Percentiles rank a stretch among this genome's conserved stretches.
Conservation (phyloP, 108 stramenopile species). For the Cyclotella baltica region DNA sequence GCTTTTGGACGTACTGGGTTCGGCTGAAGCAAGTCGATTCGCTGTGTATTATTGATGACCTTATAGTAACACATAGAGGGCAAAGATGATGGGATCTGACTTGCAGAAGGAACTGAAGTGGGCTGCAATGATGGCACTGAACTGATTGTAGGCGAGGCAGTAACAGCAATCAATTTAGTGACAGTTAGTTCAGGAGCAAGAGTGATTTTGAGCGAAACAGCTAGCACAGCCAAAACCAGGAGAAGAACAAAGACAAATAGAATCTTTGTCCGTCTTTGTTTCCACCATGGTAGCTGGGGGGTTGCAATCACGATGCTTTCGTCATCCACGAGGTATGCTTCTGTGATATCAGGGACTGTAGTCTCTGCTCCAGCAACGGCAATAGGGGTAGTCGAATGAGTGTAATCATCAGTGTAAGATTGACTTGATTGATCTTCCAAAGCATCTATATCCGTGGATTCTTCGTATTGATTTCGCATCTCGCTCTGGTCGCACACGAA, state of each 20-base stretch:
- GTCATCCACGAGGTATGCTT: conserved; percentile 9
- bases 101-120: neutral
- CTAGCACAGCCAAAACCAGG: conserved; percentile 1
- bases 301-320: conserved; percentile 5
- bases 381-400: conserved; percentile 1
- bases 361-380: too few species aligned
- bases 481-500: neutral
- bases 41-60: too few species aligned
- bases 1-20: too few species aligned
- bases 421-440: neutral
- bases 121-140: conserved; percentile 1
- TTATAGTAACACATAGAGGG: too few species aligned
- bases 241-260: conserved; percentile 9
- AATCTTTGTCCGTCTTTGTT: neutral
- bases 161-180: conserved; percentile 1
- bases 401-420: conserved; percentile 3
- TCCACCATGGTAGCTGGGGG: neutral
- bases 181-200: conserved; percentile 2
- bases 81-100: neutral
- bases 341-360: conserved; percentile 9
- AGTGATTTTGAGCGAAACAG: conserved; percentile 2
- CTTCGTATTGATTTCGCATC: too few species aligned
- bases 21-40: too few species aligned
- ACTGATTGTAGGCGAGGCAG: conserved; percentile 8
- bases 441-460: neutral